Evolutionary conservation across 805 yeast species (phyloP).

Genomic region (Teunomyces aglyptinius): DNA sequence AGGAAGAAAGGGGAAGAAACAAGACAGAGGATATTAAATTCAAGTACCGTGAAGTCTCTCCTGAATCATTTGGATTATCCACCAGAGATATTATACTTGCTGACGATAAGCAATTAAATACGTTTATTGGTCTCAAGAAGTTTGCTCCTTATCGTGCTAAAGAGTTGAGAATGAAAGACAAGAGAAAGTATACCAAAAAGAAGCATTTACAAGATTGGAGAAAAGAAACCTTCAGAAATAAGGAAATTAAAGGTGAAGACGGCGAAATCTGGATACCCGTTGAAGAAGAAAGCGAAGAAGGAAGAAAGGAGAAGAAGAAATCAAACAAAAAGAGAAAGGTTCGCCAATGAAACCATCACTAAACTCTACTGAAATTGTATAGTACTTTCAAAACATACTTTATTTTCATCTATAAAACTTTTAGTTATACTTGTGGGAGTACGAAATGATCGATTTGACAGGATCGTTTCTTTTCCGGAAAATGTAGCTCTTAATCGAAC

Average conservation of each 20-base stretch:
- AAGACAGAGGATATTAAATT: conserved; percentile 51
- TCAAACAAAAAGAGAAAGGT: not conserved
- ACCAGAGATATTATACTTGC: conserved; percentile 88
- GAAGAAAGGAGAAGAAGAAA: conserved; percentile 11
- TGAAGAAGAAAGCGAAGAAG: conserved; percentile 14
- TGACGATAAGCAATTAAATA: conserved; percentile 81
- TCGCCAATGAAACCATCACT: not conserved
- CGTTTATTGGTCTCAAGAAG: conserved; percentile 83
- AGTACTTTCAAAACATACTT: too few relatives aligned
- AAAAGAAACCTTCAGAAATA: conserved; percentile 68
- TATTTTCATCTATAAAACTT: not conserved
- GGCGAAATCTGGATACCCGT: conserved; percentile 37
- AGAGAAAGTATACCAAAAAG: conserved; percentile 78
- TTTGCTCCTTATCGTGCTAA: conserved; percentile 88
- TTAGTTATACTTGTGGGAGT: conserved; percentile 36
- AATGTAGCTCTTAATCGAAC: conserved; percentile 23
- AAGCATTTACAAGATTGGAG: conserved; percentile 88
- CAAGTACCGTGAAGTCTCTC: conserved; percentile 91
- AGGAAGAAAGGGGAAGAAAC: conserved; percentile 57
- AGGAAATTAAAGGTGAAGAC: conserved; percentile 41
- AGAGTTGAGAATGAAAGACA: conserved; percentile 71
- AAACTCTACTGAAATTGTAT: too few relatives aligned
- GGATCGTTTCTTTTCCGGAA: conserved; percentile 26
- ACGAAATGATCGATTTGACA: conserved; percentile 40
- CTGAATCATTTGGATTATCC: conserved; percentile 85